Evolutionary conservation across 495 filamentous ascomycete genomes (phyloP).

Genomic region (Letharia columbiana): DNA sequence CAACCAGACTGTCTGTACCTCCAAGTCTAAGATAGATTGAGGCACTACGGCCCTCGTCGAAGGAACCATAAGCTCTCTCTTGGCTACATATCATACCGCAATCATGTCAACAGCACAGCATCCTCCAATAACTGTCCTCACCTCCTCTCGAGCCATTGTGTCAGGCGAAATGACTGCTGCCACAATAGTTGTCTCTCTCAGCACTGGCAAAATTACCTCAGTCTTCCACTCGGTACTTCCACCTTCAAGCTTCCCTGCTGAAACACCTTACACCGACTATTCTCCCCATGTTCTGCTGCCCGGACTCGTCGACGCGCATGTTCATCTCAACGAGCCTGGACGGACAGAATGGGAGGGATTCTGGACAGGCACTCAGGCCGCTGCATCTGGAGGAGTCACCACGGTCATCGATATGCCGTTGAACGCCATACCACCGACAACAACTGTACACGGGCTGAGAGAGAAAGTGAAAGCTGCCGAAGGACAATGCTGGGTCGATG

Average conservation of each 20-base stretch:
- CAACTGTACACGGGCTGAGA: slow-evolving; percentile 70
- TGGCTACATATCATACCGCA: neutral
- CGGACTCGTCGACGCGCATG: slow-evolving; percentile 92
- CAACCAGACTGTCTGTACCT: neutral
- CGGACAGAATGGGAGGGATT: slow-evolving; percentile 99
- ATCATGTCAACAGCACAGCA: slow-evolving; percentile 20
- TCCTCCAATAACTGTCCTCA: slow-evolving; percentile 56
- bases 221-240: slow-evolving; percentile 68
- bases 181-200: slow-evolving; percentile 70
- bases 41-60: slow-evolving; percentile 18
- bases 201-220: slow-evolving; percentile 76
- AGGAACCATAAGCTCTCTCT: slow-evolving; percentile 27
- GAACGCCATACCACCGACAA: slow-evolving; percentile 95
- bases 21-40: neutral
- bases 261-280: slow-evolving; percentile 70
- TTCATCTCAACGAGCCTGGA: slow-evolving; percentile 95
- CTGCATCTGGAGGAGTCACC: slow-evolving; percentile 95
- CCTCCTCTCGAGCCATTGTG: slow-evolving; percentile 71
- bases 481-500: slow-evolving; percentile 95
- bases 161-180: slow-evolving; percentile 59
- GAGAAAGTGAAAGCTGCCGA: slow-evolving; percentile 79
- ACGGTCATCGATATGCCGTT: slow-evolving; percentile 97
- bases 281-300: slow-evolving; percentile 82
- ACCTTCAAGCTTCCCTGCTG: slow-evolving; percentile 57
- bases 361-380: slow-evolving; percentile 83